phyloP scores from a whole-genome alignment of 2,329 filamentous ascomycete genomes.

The Aureobasidium sp. region DNA sequence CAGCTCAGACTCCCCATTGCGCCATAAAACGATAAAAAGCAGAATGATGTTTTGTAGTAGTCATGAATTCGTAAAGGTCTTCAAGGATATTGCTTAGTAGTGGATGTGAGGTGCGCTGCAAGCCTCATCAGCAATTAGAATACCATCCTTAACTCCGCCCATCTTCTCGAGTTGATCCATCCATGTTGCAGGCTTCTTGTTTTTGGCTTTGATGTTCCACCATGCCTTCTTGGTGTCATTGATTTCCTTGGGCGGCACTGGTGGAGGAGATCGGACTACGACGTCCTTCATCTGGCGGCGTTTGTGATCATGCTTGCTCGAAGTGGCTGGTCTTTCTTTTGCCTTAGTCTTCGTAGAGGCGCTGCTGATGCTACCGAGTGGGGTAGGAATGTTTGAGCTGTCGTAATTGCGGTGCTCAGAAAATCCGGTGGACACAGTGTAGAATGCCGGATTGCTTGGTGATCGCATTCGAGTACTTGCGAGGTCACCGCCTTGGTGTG shows the following conservation, averaged over 20 bases:
- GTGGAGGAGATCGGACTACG: constrained; percentile 9
- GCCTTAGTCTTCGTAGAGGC: constrained; percentile 16
- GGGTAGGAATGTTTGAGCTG: constrained; percentile 2
- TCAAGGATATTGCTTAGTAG: not conserved
- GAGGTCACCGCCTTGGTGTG: not conserved
- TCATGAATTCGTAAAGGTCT: not conserved
- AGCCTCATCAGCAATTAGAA: constrained; percentile 30
- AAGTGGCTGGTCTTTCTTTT: constrained; percentile 4
- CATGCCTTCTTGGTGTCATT: constrained; percentile 18
- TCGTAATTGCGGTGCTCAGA: constrained; percentile 10
- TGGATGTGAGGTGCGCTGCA: constrained; percentile 20
- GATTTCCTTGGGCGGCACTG: constrained; percentile 12
- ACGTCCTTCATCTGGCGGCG: constrained; percentile 18
- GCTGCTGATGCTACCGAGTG: not conserved
- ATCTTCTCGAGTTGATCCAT: constrained; percentile 34
- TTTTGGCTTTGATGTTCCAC: constrained; percentile 25
- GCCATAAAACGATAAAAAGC: not conserved
- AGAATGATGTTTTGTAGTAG: not conserved
- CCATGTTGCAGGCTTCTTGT: constrained; percentile 30
- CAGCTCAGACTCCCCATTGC: not conserved
- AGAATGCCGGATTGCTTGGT: not conserved
- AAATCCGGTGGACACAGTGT: not conserved
- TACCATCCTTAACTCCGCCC: constrained; percentile 29
- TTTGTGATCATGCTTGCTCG: not conserved
- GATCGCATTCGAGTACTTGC: not conserved